phyloP scores from a whole-genome alignment of 352 stramenopile genomes.

The Phytophthora uliginosa region DNA sequence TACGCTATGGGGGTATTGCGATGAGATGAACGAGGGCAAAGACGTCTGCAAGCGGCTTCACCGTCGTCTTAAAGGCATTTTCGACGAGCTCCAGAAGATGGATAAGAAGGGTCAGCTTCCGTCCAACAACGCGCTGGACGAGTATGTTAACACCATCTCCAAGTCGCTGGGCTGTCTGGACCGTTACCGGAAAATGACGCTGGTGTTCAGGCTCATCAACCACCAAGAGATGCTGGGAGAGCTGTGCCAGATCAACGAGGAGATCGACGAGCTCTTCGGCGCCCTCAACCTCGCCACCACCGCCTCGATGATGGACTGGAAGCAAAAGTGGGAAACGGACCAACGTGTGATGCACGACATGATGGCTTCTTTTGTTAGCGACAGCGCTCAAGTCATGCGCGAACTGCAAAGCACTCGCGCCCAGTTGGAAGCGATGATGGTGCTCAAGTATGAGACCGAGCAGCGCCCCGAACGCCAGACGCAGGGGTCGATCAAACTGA shows the following conservation, averaged over 20 bases:
- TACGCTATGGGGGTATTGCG: neutral
- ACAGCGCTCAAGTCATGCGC: neutral
- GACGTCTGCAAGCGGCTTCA: neutral
- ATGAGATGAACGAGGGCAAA: neutral
- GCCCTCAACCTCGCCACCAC: conserved; percentile 31
- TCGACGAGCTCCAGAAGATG: neutral
- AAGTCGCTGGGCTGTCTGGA: neutral
- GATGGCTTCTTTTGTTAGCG: neutral
- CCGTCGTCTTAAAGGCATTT: neutral
- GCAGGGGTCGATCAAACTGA: neutral
- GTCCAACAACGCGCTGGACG: neutral
- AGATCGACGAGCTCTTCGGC: conserved; percentile 31
- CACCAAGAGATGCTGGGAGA: conserved; percentile 11
- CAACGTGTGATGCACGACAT: neutral
- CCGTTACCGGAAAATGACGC: neutral
- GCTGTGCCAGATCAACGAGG: conserved; percentile 27
- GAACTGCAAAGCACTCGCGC: neutral
- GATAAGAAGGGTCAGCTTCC: neutral
- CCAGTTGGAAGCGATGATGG: neutral
- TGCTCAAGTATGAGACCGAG: neutral
- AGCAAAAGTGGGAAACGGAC: conserved; percentile 10
- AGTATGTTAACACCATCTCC: neutral
- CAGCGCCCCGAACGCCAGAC: neutral
- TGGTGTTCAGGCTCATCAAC: neutral
- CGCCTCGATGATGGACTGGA: conserved; percentile 15